Evolutionary conservation across 345 rosid genomes (phyloP).

Genomic region (Aurinia saxatilis): DNA sequence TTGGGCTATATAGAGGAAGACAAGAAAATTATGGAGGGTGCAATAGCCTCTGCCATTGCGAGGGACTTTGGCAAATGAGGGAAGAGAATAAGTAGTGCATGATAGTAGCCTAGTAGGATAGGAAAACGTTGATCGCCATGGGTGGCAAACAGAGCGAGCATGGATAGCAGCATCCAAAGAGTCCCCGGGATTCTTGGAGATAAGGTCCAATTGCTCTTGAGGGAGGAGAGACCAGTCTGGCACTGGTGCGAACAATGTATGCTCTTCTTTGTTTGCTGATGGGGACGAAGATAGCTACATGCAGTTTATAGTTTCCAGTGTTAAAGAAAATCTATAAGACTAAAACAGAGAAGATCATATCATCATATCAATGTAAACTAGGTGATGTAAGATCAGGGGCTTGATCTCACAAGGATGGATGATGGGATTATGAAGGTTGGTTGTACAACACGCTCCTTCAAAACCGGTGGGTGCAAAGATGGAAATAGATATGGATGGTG

Average conservation of each 20-base stretch:
- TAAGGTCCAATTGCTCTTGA: not conserved
- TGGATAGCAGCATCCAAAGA: not conserved
- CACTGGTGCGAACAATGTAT: not conserved
- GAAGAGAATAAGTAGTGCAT: no score
- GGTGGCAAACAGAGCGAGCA: not conserved
- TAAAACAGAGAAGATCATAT: no score
- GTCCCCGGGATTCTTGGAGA: not conserved
- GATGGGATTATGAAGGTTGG: no score
- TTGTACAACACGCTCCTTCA: no score
- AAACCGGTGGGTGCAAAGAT: no score
- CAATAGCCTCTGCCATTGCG: not conserved
- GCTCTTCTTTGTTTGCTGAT: not conserved
- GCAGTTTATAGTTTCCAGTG: no score
- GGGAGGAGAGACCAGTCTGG: not conserved
- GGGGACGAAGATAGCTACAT: not conserved
- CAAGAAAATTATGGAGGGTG: not conserved
- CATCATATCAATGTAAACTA: no score
- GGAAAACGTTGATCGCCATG: not conserved
- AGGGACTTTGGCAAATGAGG: not conserved
- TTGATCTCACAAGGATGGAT: no score
- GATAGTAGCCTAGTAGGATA: no score
- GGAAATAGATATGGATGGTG: no score
- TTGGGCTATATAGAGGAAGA: not conserved
- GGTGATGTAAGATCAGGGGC: no score
- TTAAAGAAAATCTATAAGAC: no score